Evolutionary conservation across 176 grass and related monocot genomes (phyloP), one percentile per base, ranked within the genome.

Genomic region (Avena sativa): DNA sequence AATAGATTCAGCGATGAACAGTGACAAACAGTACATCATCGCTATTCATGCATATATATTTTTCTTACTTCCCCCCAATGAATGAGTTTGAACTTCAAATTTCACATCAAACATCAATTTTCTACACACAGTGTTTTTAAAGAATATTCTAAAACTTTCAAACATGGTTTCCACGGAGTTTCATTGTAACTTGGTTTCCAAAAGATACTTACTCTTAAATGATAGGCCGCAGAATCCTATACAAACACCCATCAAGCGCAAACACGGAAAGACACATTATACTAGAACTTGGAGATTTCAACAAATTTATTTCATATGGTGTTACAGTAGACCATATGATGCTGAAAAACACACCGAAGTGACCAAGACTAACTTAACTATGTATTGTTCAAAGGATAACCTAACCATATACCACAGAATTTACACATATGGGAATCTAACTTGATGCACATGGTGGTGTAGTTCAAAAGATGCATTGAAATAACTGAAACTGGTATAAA

Each of bases 371-470:
- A 78, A 4, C 49, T 48, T 57, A n/a, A 15, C 13, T 9, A 50
- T 38, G 62, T 66, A 44, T 32, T 55, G 70, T 36, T 52, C 68
- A 73, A 61, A 73, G 14, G 11, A 83, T 68, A 74, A 76, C 10
- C 49, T 68, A 77, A 66, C 8, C 60, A 55, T 44, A 68, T 44
- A 13, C 58, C 25, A 49, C 2, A 12, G 0, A 16, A 69, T 69
- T 34, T 76, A 68, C 5, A 17, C 9, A 40, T 23, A 28, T 1
- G 30, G 10, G 5, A 13, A 47, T 38, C 73, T 16, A 74, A 80
- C 17, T 80, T 76, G 17, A 40, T 49, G 36, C 57, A 15, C 12
- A 15, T 67, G 25, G 38, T 75, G 23, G 49, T 9, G 2, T 19
- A 69, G 49, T 51, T 59, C 1, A 67, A 49, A 71, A 50, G 34